Conservation (phyloP, 2,329 filamentous ascomycete species). For the Aspergillus texensis region DNA sequence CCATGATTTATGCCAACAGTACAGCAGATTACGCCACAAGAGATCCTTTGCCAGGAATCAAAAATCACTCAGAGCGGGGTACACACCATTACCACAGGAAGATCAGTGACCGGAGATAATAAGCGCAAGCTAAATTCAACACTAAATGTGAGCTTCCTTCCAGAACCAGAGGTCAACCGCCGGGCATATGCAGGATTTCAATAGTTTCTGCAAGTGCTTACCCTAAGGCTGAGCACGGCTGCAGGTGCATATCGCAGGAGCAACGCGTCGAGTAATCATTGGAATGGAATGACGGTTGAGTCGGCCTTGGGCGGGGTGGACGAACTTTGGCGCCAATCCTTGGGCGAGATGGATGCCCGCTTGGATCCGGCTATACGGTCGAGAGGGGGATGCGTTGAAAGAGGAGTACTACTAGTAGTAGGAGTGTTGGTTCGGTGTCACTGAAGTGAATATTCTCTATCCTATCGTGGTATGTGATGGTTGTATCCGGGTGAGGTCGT, state of each 20-base stretch:
- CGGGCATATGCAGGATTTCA: slow-evolving; percentile 1
- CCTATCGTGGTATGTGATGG: not conserved
- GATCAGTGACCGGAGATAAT: not conserved
- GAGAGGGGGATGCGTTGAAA: not conserved
- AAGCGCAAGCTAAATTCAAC: not conserved
- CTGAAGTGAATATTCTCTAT: not conserved
- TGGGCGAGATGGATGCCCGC: not conserved
- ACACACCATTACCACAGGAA: not conserved
- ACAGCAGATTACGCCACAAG: not conserved
- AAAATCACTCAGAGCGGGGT: not conserved
- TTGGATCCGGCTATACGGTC: not conserved
- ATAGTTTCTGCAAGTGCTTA: slow-evolving; percentile 1
- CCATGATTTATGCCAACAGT: not conserved
- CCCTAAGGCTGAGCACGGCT: not conserved
- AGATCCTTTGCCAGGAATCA: not conserved
- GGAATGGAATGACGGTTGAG: slow-evolving; percentile 1
- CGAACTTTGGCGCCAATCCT: slow-evolving; percentile 27
- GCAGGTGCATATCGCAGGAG: not conserved
- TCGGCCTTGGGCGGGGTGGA: slow-evolving; percentile 36
- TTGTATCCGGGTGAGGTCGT: not conserved
- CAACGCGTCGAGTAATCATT: not conserved
- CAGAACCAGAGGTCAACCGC: slow-evolving; percentile 3
- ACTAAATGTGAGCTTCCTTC: not conserved
- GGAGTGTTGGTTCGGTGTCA: not conserved
- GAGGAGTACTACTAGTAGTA: not conserved